These are phyloP conservation scores for Globisporangium irregulare DNA, from an alignment of 352 stramenopile genomes.

Conservation along the genomic window DNA sequence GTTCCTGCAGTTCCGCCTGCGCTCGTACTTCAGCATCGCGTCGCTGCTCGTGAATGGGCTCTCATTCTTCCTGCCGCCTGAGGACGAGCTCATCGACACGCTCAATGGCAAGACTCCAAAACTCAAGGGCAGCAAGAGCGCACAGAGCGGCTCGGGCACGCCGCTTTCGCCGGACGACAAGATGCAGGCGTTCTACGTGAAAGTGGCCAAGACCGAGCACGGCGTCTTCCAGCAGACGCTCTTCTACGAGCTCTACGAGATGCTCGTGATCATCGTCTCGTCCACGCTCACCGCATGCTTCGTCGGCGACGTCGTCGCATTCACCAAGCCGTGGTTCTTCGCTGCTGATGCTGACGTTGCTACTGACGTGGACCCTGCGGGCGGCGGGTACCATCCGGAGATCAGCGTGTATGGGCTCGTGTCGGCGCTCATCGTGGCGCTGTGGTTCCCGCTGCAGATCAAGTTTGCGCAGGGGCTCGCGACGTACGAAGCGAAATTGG, in stretches of 20 bases:
- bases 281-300: conserved; percentile 47
- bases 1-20: conserved; percentile 72
- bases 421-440: conserved; percentile 54
- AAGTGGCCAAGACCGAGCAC: conserved; percentile 58
- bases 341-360: conserved; percentile 7
- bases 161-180: conserved; percentile 60
- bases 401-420: conserved; percentile 65
- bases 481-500: conserved; percentile 61
- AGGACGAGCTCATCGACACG: conserved; percentile 64
- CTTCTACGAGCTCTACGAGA: conserved; percentile 84
- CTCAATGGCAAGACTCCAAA: conserved; percentile 45
- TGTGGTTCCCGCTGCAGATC: conserved; percentile 78
- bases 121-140: conserved; percentile 21
- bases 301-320: conserved; percentile 43
- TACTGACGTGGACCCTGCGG: neutral
- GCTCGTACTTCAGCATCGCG: conserved; percentile 53
- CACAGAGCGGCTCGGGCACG: neutral
- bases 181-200: conserved; percentile 71
- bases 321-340: conserved; percentile 25
- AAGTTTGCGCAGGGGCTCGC: conserved; percentile 59
- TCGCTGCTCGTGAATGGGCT: conserved; percentile 57
- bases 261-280: conserved; percentile 66
- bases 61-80: conserved; percentile 73
- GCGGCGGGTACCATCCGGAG: conserved; percentile 26
- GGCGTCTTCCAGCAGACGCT: conserved; percentile 69